Percentiles rank a stretch among this genome's conserved stretches.
Conservation (phyloP, 1,139 yeast species). For the Waltiozyma sp. region DNA sequence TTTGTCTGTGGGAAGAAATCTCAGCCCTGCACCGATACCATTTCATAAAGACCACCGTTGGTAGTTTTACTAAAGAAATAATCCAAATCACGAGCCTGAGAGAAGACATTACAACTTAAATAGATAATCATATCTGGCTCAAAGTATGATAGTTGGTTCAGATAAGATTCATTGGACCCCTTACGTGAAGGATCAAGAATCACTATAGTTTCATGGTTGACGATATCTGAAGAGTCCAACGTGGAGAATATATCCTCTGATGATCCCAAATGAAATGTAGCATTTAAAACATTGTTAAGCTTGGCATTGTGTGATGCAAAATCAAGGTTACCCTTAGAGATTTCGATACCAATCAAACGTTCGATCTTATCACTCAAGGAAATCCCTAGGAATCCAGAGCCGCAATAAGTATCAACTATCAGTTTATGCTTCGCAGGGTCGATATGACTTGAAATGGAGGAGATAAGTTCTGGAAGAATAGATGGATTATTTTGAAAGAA, state of each 20-base stretch:
- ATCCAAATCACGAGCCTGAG: constrained; percentile 76
- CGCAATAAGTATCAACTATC: constrained; percentile 83
- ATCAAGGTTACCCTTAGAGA: constrained; percentile 65
- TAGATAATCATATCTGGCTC: constrained; percentile 66
- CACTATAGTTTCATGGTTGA: constrained; percentile 56
- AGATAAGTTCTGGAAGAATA: constrained; percentile 58
- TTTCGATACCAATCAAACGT: constrained; percentile 72
- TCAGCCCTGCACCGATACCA: constrained; percentile 67
- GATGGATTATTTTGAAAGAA: constrained; percentile 83
- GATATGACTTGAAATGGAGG: constrained; percentile 51
- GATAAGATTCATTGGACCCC: constrained; percentile 70
- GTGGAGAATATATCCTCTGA: constrained; percentile 65
- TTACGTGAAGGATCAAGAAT: constrained; percentile 84
- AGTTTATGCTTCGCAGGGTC: constrained; percentile 33
- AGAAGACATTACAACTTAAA: constrained; percentile 79
- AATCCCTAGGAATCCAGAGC: constrained; percentile 74
- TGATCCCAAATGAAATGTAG: constrained; percentile 64
- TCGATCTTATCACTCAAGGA: constrained; percentile 58
- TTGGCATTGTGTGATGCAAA: constrained; percentile 66
- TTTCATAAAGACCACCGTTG: constrained; percentile 30
- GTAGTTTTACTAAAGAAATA: constrained; percentile 49
- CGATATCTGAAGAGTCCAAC: constrained; percentile 19
- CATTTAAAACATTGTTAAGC: constrained; percentile 48
- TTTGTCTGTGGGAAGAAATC: constrained; percentile 89
- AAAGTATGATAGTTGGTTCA: constrained; percentile 61